phyloP scores from a whole-genome alignment of 768 basidiomycete genomes.

The Collybiopsis confluens region DNA sequence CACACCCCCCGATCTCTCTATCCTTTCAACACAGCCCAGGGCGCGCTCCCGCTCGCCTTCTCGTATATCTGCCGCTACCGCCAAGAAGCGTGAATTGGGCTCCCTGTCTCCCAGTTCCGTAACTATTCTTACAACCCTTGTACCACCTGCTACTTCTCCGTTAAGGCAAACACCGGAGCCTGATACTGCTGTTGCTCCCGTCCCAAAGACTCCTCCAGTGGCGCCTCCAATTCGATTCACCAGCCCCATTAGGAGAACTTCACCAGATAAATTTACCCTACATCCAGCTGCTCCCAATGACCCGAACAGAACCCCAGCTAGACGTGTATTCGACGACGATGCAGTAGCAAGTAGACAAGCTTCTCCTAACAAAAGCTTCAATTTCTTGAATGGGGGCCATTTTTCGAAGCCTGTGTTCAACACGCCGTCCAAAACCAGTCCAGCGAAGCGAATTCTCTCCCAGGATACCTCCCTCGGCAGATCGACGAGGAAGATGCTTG shows the following conservation, averaged over 20 bases:
- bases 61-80: conserved; percentile 9
- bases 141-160: conserved; percentile 20
- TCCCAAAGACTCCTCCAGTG: not conserved
- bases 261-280: conserved; percentile 31
- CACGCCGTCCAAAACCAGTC: conserved; percentile 33
- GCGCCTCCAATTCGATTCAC: conserved; percentile 21
- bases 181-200: conserved; percentile 7
- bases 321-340: conserved; percentile 54
- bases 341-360: conserved; percentile 46
- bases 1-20: not conserved
- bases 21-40: not conserved
- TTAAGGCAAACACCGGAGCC: conserved; percentile 8
- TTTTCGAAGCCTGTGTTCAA: conserved; percentile 17
- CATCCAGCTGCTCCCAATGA: conserved; percentile 29
- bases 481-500: conserved; percentile 25
- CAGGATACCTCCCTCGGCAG: conserved; percentile 28
- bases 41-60: conserved; percentile 1
- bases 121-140: conserved; percentile 33
- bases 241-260: conserved; percentile 22
- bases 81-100: conserved; percentile 37
- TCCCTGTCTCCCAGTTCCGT: conserved; percentile 61
- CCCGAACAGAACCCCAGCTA: conserved; percentile 53
- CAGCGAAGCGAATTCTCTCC: conserved; percentile 35
- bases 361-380: conserved; percentile 43
- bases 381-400: conserved; percentile 21